Percentiles rank a stretch among this genome's conserved stretches.
Evolutionary conservation across 2,329 filamentous ascomycete genomes (phyloP).

Genomic region (Penicillium paneum): DNA sequence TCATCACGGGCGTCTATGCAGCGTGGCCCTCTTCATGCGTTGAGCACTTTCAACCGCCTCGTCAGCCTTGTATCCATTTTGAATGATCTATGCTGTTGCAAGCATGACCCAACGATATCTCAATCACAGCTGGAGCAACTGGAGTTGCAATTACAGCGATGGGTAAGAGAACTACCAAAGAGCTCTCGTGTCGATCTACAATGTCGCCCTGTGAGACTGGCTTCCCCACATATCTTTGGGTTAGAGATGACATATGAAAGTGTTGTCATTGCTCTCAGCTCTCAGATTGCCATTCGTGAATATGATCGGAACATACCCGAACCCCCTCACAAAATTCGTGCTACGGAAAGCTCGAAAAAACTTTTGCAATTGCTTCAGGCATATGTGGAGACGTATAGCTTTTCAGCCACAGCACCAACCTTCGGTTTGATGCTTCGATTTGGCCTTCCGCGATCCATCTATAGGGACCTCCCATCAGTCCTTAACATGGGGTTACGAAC

Average conservation of each 20-base stretch:
- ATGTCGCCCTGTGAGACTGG: slow-evolving; percentile 20
- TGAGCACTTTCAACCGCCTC: slow-evolving; percentile 55
- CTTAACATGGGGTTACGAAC: slow-evolving; percentile 27
- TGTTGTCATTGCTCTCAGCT: slow-evolving; percentile 24
- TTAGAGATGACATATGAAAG: slow-evolving; percentile 37
- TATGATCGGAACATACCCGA: slow-evolving; percentile 20
- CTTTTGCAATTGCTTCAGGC: slow-evolving; percentile 36
- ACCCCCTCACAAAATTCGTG: slow-evolving; percentile 26
- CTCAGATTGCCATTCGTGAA: slow-evolving; percentile 27
- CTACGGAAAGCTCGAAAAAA: slow-evolving; percentile 35
- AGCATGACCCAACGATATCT: slow-evolving; percentile 22
- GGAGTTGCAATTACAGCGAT: slow-evolving; percentile 33
- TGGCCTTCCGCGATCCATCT: slow-evolving; percentile 24
- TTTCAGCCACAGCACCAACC: slow-evolving; percentile 40
- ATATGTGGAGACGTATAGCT: slow-evolving; percentile 43
- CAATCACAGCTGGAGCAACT: slow-evolving; percentile 29
- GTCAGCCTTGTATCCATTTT: slow-evolving; percentile 38
- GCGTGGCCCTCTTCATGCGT: slow-evolving; percentile 43
- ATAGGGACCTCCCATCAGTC: slow-evolving; percentile 17
- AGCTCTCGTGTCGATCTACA: slow-evolving; percentile 32
- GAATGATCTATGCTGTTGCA: slow-evolving; percentile 33
- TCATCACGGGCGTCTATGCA: slow-evolving; percentile 30
- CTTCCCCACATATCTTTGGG: slow-evolving; percentile 34
- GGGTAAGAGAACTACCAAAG: slow-evolving; percentile 30
- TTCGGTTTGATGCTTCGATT: slow-evolving; percentile 41